Evolutionary conservation across 2,329 filamentous ascomycete species (phyloP).

Genomic region (Pezicula carpinea): DNA sequence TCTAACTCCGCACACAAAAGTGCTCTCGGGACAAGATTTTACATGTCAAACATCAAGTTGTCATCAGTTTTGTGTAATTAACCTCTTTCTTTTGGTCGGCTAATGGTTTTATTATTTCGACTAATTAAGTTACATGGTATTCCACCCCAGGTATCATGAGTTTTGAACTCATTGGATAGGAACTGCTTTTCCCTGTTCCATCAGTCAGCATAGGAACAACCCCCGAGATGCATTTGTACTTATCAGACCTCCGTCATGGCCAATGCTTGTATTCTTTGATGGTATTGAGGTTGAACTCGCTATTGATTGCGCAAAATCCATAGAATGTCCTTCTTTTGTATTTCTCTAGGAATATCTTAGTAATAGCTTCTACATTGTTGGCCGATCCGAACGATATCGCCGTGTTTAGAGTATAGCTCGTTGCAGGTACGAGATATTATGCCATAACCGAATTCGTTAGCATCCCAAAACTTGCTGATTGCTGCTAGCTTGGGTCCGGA

Average conservation of each 20-base stretch:
- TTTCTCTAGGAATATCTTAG: slow-evolving; percentile 12
- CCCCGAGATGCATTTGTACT: background rate
- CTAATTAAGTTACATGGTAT: slow-evolving; percentile 9
- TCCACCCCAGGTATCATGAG: slow-evolving; percentile 13
- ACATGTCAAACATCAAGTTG: slow-evolving; percentile 14
- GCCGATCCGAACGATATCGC: slow-evolving; percentile 15
- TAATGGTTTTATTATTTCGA: slow-evolving; percentile 1
- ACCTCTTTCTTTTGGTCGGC: slow-evolving; percentile 4
- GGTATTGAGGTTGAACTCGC: slow-evolving; percentile 10
- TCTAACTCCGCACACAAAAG: background rate
- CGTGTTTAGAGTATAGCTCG: slow-evolving; percentile 20
- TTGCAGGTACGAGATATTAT: slow-evolving; percentile 6
- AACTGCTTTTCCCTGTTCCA: slow-evolving; percentile 14
- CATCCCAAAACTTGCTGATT: slow-evolving; percentile 17
- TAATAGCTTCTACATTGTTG: slow-evolving; percentile 18
- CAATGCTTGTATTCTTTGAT: slow-evolving; percentile 10
- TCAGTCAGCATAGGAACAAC: too few species aligned
- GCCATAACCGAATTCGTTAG: slow-evolving; percentile 12
- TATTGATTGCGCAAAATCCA: slow-evolving; percentile 10
- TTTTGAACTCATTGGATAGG: slow-evolving; percentile 6
- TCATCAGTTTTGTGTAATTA: slow-evolving; percentile 6
- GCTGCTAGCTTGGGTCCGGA: slow-evolving; percentile 22
- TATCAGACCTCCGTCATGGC: slow-evolving; percentile 12
- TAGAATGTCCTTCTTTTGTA: slow-evolving; percentile 13
- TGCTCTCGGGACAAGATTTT: background rate